phyloP scores from a whole-genome alignment of 768 basidiomycete genomes.

The Boletus tomentosulus region DNA sequence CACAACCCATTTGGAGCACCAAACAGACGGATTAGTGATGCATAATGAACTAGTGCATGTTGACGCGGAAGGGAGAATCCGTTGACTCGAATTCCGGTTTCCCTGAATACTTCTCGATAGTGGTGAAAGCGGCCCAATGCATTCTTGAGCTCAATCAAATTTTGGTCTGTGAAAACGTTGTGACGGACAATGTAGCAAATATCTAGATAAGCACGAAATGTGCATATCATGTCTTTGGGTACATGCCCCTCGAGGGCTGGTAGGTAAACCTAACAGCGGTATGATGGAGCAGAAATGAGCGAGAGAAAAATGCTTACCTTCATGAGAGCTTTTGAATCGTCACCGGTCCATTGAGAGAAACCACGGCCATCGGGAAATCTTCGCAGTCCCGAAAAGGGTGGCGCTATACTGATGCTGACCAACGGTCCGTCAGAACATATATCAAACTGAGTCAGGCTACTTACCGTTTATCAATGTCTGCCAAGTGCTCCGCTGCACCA shows the following conservation, averaged over 20 bases:
- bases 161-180: constrained; percentile 14
- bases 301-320: background rate
- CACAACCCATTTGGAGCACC: constrained; percentile 34
- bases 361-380: background rate
- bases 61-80: constrained; percentile 30
- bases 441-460: background rate
- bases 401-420: background rate
- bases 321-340: background rate
- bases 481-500: background rate
- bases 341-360: background rate
- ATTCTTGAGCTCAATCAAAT: constrained; percentile 15
- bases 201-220: background rate
- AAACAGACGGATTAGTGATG: constrained; percentile 21
- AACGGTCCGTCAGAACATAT: too few relatives aligned
- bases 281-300: constrained; percentile 2
- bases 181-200: constrained; percentile 14
- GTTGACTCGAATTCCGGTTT: constrained; percentile 10
- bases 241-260: background rate
- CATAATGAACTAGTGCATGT: constrained; percentile 33
- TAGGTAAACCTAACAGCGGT: constrained; percentile 20
- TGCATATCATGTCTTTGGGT: background rate
- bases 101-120: constrained; percentile 17
- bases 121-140: constrained; percentile 22
- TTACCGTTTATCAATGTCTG: background rate
- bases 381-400: background rate